Evolutionary conservation across 306 rosid species (phyloP), one percentile per base, ranked within the genome.

Genomic region (Alnus rubra): DNA sequence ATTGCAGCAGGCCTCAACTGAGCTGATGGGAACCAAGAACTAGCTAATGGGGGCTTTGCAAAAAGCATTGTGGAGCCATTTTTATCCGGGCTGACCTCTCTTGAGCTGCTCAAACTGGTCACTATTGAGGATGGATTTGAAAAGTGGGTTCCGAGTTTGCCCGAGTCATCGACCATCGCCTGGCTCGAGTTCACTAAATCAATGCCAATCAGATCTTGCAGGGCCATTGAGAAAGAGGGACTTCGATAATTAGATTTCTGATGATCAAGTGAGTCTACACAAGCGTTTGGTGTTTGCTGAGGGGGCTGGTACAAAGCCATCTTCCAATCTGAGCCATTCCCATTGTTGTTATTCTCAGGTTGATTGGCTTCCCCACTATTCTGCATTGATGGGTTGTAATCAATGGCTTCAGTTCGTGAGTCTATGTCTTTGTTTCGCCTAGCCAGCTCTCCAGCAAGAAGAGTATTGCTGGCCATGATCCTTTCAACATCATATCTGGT

Each of bases 21-120:
- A 23, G 89, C 64, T 70, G 96, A 69, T 14, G 95, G 90, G 63
- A 91, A 85, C 98, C 97, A 94, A 65, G 92, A 86, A 18, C 82
- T 81, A 39, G 86, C 89, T 64, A 86, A 67, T 31, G 87, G 80
- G 1, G 91, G 89, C 77, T 85, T 92, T 2, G 92, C 89, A 73
- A 88, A 90, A 8, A 84, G 82, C 77, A 80, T 58, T 5, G 87
- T 60, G 49, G 92, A 77, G 53, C 85, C 88, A 0, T 84, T 69
- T 79, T 91, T 96, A 49, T 93, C 99, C 0, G 99, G 98, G 81
- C 96, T 96, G 16, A 76, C 87, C 72, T 96, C 97, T 63, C 99
- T 93, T 33, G 99, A 91, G 80, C 93, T 85, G 82, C 97, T 79
- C 60, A 90, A 74, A 70, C 98, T 95, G 7, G 98, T 91, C 51